Evolutionary conservation across 805 yeast genomes (phyloP).

Genomic region (Priceomyces fermenticarens): DNA sequence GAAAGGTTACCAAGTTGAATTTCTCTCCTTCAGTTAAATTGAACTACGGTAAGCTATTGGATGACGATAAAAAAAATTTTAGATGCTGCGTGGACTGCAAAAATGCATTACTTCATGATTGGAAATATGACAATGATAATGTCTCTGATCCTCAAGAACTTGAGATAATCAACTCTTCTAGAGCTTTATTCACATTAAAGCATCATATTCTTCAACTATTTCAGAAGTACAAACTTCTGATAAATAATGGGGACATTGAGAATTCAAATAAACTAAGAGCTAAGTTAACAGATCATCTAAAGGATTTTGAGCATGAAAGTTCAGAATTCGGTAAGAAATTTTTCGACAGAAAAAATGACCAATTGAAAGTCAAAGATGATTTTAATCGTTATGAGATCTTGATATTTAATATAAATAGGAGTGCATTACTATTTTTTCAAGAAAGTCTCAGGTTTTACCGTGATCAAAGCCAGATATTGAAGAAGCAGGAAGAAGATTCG

Average conservation of each 20-base stretch:
- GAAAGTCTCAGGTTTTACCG: slow-evolving; percentile 64
- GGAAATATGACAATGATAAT: slow-evolving; percentile 23
- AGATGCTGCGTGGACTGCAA: slow-evolving; percentile 74
- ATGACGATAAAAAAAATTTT: slow-evolving; percentile 24
- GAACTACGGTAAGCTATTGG: slow-evolving; percentile 13
- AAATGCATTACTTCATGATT: slow-evolving; percentile 52
- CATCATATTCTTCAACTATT: slow-evolving; percentile 18
- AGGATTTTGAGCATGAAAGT: slow-evolving; percentile 29
- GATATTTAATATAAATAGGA: slow-evolving; percentile 53
- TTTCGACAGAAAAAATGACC: slow-evolving; percentile 9
- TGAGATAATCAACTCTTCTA: slow-evolving; percentile 18
- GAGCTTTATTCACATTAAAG: slow-evolving; percentile 18
- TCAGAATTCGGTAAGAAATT: slow-evolving; percentile 20
- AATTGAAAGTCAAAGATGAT: slow-evolving; percentile 10
- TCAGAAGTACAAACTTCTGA: slow-evolving; percentile 17
- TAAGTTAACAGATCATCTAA: slow-evolving; percentile 20
- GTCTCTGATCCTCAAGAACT: slow-evolving; percentile 5
- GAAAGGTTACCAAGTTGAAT: slow-evolving; percentile 36
- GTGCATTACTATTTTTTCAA: slow-evolving; percentile 61
- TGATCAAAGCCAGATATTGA: slow-evolving; percentile 48
- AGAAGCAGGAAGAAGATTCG: slow-evolving; percentile 23
- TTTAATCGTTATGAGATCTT: slow-evolving; percentile 22
- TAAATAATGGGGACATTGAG: slow-evolving; percentile 11
- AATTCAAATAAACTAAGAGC: slow-evolving; percentile 18
- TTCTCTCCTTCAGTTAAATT: slow-evolving; percentile 22